Evolutionary conservation across 2,329 filamentous ascomycete species (phyloP).

Genomic region (Trichoderma koningii): DNA sequence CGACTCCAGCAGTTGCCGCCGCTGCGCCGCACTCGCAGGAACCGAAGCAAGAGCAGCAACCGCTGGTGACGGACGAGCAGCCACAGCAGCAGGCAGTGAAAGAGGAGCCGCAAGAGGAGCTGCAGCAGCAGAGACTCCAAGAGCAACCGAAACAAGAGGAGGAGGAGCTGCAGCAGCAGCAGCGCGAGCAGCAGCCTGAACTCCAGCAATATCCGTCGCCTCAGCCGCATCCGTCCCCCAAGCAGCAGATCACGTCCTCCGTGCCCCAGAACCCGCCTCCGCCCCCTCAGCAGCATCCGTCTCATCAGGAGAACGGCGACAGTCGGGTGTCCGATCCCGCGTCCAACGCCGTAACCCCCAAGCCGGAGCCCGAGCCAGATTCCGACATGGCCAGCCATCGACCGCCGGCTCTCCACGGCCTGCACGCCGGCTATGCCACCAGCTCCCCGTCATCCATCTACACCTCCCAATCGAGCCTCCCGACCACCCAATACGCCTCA

Average conservation of each 20-base stretch:
- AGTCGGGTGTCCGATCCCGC: constrained; percentile 37
- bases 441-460: constrained; percentile 27
- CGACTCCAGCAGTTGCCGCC: constrained; percentile 27
- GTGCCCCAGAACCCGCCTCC: no score
- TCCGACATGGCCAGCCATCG: constrained; percentile 41
- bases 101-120: constrained; percentile 11
- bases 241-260: background rate
- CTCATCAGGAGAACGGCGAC: constrained; percentile 39
- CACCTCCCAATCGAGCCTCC: constrained; percentile 28
- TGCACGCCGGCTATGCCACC: constrained; percentile 36
- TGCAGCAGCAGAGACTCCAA: no score
- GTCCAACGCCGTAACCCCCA: constrained; percentile 29
- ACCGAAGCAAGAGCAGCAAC: constrained; percentile 18
- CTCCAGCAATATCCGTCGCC: background rate
- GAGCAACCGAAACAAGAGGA: no score
- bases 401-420: constrained; percentile 32
- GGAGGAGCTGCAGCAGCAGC: background rate
- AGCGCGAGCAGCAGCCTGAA: constrained; percentile 12
- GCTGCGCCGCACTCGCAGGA: constrained; percentile 17
- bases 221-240: no score
- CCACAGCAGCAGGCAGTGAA: constrained; percentile 20
- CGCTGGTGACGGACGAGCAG: constrained; percentile 9
- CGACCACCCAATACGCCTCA: constrained; percentile 38
- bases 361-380: constrained; percentile 26
- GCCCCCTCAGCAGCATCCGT: background rate